Evolutionary conservation across 805 yeast species (phyloP), one percentile per base, ranked within the genome.

Genomic region (Torulaspora microellipsoides): DNA sequence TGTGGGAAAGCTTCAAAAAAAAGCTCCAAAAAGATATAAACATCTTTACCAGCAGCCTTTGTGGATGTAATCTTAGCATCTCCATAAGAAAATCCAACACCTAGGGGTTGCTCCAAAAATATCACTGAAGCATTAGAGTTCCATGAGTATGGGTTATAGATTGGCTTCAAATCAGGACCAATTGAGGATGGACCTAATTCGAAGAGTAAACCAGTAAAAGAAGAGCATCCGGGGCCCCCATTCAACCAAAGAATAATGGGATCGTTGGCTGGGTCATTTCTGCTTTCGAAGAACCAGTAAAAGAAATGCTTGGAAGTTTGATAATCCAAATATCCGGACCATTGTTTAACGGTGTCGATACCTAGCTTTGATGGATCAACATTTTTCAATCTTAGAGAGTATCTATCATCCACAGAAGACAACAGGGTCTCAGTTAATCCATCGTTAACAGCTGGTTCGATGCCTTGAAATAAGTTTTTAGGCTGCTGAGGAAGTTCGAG

Each of bases 171-270:
- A 43, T 77, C 73, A 29, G 76, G 65, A 48, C 77, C 80, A 46
- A 91, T 79, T 11, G 82, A 73, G 0, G 95, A 77, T 4, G 97
- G 95, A 20, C 98, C 98, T 59, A 89, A 75, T 65, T 91, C 98
- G 59, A 90, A 88, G 56, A 91, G 79, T 45, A 90, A 70, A 8
- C 97, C 97, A 28, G 95, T 86, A 60, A 88, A 68, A 1, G 96
- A 86, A 0, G 96, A 86, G 62, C 97, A 90, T 10, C 97, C 97
- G 30, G 97, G 97, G 4, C 97, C 96, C 52, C 97, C 97, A 61
- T 90, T 90, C 55, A 90, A 72, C 98, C 91, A 85, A 51, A 83
- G 66, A 43, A 91, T 75, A 15, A 89, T 75, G 1, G 97, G 97
- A 65, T 91, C 97, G 41, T 71, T 85, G 42, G 65, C 67, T 3